Conservation (phyloP, 176 grass and related monocot species). For the Chloris gayana region DNA sequence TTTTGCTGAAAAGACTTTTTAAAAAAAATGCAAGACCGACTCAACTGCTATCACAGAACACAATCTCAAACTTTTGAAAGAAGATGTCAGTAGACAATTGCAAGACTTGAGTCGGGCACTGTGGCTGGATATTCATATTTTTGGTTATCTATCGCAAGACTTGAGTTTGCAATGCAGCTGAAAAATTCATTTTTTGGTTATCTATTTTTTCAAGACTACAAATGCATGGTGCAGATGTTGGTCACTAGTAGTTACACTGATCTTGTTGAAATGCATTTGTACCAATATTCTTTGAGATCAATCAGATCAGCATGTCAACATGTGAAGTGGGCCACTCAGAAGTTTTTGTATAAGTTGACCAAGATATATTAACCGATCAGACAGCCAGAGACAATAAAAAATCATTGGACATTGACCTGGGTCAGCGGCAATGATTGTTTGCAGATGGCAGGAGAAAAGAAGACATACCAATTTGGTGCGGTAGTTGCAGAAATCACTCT, state of each 20-base stretch:
- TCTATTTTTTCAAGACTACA: constrained; percentile 6
- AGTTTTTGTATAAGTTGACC: constrained; percentile 13
- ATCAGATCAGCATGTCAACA: neutral
- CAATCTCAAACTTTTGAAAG: constrained; percentile 14
- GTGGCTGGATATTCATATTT: too few species aligned
- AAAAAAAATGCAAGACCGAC: neutral
- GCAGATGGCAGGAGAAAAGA: constrained; percentile 32
- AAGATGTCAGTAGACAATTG: constrained; percentile 5
- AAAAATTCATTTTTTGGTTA: neutral
- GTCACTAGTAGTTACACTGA: neutral
- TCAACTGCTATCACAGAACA: constrained; percentile 28
- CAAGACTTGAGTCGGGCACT: too few species aligned
- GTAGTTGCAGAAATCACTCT: constrained; percentile 83
- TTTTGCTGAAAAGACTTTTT: neutral
- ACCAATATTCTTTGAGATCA: neutral
- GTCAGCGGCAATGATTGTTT: neutral
- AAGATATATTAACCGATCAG: constrained; percentile 4
- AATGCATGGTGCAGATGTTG: neutral
- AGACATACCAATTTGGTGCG: constrained; percentile 80
- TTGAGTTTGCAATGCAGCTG: constrained; percentile 7
- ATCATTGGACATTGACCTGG: constrained; percentile 21
- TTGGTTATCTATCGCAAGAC: neutral
- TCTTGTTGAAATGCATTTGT: neutral
- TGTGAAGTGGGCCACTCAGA: neutral
- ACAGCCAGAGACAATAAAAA: neutral